Conservation (phyloP, 1,284 basidiomycete genomes). For the Schizopora paradoxa region DNA sequence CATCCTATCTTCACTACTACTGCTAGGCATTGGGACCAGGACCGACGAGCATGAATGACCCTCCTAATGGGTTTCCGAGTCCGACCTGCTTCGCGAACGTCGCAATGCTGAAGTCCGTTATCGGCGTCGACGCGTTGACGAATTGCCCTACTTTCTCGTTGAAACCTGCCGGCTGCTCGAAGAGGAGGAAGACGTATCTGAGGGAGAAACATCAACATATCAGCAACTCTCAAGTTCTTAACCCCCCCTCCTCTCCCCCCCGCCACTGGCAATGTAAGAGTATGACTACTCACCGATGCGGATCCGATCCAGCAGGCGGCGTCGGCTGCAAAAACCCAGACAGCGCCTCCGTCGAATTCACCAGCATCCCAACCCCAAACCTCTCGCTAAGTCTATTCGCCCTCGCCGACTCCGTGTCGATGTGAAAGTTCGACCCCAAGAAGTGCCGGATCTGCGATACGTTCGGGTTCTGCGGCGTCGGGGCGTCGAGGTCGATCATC, state of each 20-base stretch:
- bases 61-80: slow-evolving; percentile 43
- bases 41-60: slow-evolving; percentile 46
- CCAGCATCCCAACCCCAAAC: slow-evolving; percentile 22
- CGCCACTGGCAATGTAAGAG: background rate
- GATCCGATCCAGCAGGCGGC: slow-evolving; percentile 45
- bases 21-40: slow-evolving; percentile 29
- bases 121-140: slow-evolving; percentile 35
- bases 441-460: slow-evolving; percentile 46
- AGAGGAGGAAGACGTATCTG: slow-evolving; percentile 45
- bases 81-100: slow-evolving; percentile 37
- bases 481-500: slow-evolving; percentile 46
- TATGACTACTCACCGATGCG: slow-evolving; percentile 44
- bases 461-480: slow-evolving; percentile 42
- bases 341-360: slow-evolving; percentile 40
- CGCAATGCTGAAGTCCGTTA: slow-evolving; percentile 41
- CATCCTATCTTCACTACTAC: no score
- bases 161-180: slow-evolving; percentile 40
- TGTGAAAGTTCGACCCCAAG: slow-evolving; percentile 41
- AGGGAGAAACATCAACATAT: no score
- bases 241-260: no score
- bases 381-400: slow-evolving; percentile 3
- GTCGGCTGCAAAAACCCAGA: slow-evolving; percentile 42
- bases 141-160: slow-evolving; percentile 34
- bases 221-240: no score
- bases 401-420: slow-evolving; percentile 14